These are phyloP conservation scores for Eucalyptus erythrocorys DNA, from an alignment of 345 rosid species.

Conservation along the genomic window DNA sequence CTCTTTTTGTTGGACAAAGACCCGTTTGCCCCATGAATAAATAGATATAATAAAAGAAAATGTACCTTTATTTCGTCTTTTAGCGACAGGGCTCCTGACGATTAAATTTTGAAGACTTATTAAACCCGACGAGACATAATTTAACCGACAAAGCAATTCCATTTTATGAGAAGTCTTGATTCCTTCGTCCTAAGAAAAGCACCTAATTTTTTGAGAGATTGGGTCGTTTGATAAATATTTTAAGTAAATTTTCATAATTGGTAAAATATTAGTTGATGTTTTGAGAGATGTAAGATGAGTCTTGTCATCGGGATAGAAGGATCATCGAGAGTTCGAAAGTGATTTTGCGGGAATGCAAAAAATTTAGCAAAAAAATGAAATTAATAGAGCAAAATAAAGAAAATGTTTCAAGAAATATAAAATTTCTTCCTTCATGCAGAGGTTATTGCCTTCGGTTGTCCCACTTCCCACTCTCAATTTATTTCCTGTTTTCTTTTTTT, in stretches of 20 bases:
- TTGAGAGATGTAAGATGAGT: neutral
- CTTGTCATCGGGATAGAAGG: fast-evolving
- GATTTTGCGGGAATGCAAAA: neutral
- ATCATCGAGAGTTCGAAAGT: fast-evolving
- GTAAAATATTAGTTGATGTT: neutral
- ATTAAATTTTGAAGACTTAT: too few relatives aligned
- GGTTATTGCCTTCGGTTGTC: neutral
- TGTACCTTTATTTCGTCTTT: too few relatives aligned
- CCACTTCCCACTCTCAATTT: neutral
- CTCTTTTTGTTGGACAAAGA: too few relatives aligned
- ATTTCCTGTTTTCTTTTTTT: neutral
- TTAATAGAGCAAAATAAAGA: neutral
- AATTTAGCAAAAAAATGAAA: neutral
- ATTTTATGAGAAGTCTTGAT: neutral
- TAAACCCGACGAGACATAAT: too few relatives aligned
- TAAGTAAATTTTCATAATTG: neutral
- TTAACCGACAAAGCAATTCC: neutral
- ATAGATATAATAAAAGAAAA: too few relatives aligned
- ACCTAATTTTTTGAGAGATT: neutral
- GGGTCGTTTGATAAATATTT: neutral
- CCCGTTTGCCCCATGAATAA: too few relatives aligned
- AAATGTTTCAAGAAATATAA: neutral
- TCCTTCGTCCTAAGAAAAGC: neutral
- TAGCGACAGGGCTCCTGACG: too few relatives aligned
- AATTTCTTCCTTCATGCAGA: neutral